Evolutionary conservation across 805 yeast genomes (phyloP).

Genomic region (Barnettozyma botsteinii): DNA sequence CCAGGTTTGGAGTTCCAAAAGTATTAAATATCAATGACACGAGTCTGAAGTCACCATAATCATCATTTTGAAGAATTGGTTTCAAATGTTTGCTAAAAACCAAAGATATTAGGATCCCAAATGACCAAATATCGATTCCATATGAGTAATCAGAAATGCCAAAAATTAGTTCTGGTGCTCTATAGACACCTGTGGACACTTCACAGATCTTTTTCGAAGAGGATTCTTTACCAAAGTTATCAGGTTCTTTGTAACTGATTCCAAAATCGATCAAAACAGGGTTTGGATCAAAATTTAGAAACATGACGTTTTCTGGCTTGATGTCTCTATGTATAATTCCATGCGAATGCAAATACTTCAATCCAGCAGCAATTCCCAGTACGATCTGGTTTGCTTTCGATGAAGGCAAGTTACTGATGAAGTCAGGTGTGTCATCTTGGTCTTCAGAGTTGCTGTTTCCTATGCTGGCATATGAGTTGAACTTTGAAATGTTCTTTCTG

Average conservation of each 20-base stretch:
- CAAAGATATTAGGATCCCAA: slow-evolving; percentile 56
- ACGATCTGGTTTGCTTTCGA: slow-evolving; percentile 27
- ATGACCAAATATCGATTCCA: slow-evolving; percentile 67
- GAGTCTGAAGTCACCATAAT: slow-evolving; percentile 52
- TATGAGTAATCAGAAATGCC: slow-evolving; percentile 49
- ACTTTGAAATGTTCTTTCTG: slow-evolving; percentile 22
- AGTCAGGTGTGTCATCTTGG: slow-evolving; percentile 11
- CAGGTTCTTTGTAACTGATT: slow-evolving; percentile 32
- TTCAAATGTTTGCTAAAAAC: slow-evolving; percentile 37
- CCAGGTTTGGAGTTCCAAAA: slow-evolving; percentile 59
- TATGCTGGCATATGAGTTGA: slow-evolving; percentile 29
- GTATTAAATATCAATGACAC: slow-evolving; percentile 46
- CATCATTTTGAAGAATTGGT: slow-evolving; percentile 33
- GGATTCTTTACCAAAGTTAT: slow-evolving; percentile 59
- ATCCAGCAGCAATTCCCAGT: slow-evolving; percentile 37
- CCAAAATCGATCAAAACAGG: slow-evolving; percentile 41
- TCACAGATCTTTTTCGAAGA: slow-evolving; percentile 40
- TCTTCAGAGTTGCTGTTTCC: slow-evolving; percentile 8
- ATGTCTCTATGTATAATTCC: slow-evolving; percentile 90
- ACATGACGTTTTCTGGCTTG: slow-evolving; percentile 75
- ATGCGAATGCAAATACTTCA: slow-evolving; percentile 59
- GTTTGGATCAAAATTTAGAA: slow-evolving; percentile 28
- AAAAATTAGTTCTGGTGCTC: slow-evolving; percentile 69
- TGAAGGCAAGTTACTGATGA: slow-evolving; percentile 15
- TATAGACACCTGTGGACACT: slow-evolving; percentile 58